Base-by-base conservation (phyloP, 2,329 filamentous ascomycete genomes). In the Fusarium verrucosum region DNA sequence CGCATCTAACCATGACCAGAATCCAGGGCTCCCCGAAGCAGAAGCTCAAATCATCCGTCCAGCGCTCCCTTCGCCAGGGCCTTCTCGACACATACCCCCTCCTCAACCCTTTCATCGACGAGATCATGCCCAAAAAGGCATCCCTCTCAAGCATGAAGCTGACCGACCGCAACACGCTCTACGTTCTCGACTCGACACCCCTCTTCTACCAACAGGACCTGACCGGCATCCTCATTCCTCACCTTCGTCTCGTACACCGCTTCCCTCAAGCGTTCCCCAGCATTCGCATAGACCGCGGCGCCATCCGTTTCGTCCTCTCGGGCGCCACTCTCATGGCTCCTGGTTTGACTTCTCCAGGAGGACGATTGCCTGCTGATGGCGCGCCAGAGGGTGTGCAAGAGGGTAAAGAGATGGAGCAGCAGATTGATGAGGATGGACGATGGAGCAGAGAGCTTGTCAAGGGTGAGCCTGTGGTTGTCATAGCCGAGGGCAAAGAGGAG, bases 301-400 rank as follows among this genome's bases (percentile, higher is more conserved):
- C 95, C 7, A 98, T 99, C 74, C 92, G 95, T 61, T 99, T 99
- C 80, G 94, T 99, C 23, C 86, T 99, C 3, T 92, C 89, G 1
- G 95, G 95, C 40, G 95, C 95, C 1, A 92, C 94, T 14, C 88
- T 99, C 64, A 99, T 99, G 95, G 94, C 93, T 2, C 95, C 95
- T 0, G 95, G 95, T 0, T 78, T 99, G 70, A 99, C 95, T 25
- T 92, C 88, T 19, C 79, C 88, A 0, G 95, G 95, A 0, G 95
- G 95, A 0, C 78, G 91, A 43, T 78, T 99, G 72, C 95, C 95
- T 0, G 80, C 86, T 3, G 78, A 80, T 5, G 77, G 77, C 9
- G 75, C 65, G 51, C 72, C 61, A 3, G 73, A 66, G 72, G 67
- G 55, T 58, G 59, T 75, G 30, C 73, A 66, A 44, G 78, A 79